These are phyloP conservation scores for Arachnopeziza araneosa DNA, from an alignment of 2,329 filamentous ascomycete genomes.

Conservation along the genomic window DNA sequence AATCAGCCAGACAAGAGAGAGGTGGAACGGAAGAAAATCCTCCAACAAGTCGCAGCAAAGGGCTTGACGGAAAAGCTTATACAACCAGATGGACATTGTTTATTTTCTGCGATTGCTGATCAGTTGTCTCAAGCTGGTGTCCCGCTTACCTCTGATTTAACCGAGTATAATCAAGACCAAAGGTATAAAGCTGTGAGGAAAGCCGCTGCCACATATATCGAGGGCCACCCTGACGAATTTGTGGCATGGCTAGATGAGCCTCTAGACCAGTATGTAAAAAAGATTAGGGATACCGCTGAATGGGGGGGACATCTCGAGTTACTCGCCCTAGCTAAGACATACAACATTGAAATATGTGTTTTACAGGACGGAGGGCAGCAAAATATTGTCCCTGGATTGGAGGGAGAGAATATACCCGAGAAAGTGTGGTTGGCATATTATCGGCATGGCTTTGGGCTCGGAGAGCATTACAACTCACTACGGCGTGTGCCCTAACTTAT, in stretches of 20 bases:
- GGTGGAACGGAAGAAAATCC: slow-evolving; percentile 66
- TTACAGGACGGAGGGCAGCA: slow-evolving; percentile 80
- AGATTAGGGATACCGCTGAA: slow-evolving; percentile 81
- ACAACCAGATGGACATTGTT: slow-evolving; percentile 85
- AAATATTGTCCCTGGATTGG: slow-evolving; percentile 55
- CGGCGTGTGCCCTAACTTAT: slow-evolving; percentile 34
- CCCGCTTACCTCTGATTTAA: slow-evolving; percentile 33
- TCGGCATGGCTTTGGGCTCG: slow-evolving; percentile 84
- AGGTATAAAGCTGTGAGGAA: slow-evolving; percentile 63
- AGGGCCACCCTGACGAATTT: slow-evolving; percentile 70
- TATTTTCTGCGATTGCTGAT: slow-evolving; percentile 88
- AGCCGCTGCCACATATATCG: slow-evolving; percentile 74
- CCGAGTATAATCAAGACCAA: slow-evolving; percentile 31
- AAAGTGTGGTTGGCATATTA: slow-evolving; percentile 91
- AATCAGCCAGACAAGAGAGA: slow-evolving; percentile 67
- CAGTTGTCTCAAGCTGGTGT: slow-evolving; percentile 58
- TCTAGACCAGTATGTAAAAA: slow-evolving; percentile 63
- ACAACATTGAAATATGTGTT: slow-evolving; percentile 75
- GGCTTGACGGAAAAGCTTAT: slow-evolving; percentile 72
- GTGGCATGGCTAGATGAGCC: slow-evolving; percentile 81
- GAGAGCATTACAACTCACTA: slow-evolving; percentile 96
- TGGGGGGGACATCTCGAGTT: slow-evolving; percentile 96
- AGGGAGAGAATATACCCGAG: slow-evolving; percentile 38
- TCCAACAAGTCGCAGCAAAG: slow-evolving; percentile 55
- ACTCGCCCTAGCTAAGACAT: slow-evolving; percentile 74